A percentile compares a stretch with the other conserved stretches of the same genome.
Conservation (phyloP, 2,329 filamentous ascomycete species). For the Claviceps sp. region DNA sequence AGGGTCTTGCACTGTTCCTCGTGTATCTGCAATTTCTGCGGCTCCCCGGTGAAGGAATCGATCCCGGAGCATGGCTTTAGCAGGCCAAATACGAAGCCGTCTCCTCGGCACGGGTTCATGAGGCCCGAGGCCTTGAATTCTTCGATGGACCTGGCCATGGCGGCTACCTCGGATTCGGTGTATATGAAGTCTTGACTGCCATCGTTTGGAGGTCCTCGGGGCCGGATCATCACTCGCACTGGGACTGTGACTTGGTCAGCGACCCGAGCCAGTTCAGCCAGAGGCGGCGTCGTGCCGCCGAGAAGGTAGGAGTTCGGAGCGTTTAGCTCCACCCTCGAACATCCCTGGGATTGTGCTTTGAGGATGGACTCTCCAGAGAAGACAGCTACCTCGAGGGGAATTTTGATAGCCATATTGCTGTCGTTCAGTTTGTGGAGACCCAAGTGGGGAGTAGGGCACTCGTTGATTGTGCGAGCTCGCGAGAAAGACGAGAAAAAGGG, state of each 20-base stretch:
- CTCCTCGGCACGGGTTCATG: conserved; percentile 27
- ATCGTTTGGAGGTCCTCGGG: conserved; percentile 17
- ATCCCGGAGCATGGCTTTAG: conserved; percentile 14
- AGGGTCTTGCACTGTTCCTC: conserved; percentile 25
- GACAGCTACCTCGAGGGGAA: conserved; percentile 38
- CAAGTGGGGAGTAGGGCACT: background rate
- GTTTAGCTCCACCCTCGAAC: conserved; percentile 41
- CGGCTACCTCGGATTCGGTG: conserved; percentile 25
- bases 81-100: conserved; percentile 45
- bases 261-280: conserved; percentile 24
- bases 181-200: conserved; percentile 34
- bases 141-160: conserved; percentile 29
- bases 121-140: conserved; percentile 23
- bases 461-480: background rate
- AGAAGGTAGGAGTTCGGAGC: conserved; percentile 32
- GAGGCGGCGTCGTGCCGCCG: conserved; percentile 38
- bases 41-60: background rate
- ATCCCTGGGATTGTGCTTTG: conserved; percentile 28
- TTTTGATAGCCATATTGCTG: conserved; percentile 1
- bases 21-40: conserved; percentile 20
- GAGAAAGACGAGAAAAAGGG: background rate
- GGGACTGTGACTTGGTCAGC: conserved; percentile 20
- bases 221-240: conserved; percentile 43
- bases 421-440: background rate
- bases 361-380: conserved; percentile 32